These are phyloP conservation scores for Lathyrus oleraceus DNA, from an alignment of 306 rosid genomes.

Conservation along the genomic window DNA sequence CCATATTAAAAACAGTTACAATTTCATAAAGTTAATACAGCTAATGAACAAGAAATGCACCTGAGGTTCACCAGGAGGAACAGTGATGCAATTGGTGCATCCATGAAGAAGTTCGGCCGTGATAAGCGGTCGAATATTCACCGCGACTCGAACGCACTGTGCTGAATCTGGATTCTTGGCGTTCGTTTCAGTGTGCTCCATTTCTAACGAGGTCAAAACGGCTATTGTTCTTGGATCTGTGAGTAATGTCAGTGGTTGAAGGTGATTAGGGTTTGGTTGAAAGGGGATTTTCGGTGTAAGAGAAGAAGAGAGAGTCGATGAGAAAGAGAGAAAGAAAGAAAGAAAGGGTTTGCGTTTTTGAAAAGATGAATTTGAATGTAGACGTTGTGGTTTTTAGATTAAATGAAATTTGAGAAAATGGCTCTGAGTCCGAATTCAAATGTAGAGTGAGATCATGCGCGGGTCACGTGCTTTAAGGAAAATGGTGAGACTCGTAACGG, in stretches of 20 bases:
- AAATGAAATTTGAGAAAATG: conserved; percentile 47
- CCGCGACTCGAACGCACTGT: conserved; percentile 84
- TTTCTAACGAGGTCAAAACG: conserved; percentile 31
- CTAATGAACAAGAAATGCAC: conserved; percentile 15
- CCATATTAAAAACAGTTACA: not conserved
- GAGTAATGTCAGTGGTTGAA: not conserved
- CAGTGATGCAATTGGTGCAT: conserved; percentile 86
- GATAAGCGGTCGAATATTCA: conserved; percentile 80
- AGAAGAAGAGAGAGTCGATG: not conserved
- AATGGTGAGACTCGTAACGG: conserved; percentile 43
- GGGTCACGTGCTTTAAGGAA: conserved; percentile 41
- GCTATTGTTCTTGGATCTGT: not conserved
- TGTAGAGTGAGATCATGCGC: conserved; percentile 42
- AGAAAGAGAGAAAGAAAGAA: not conserved
- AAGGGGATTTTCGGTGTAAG: not conserved
- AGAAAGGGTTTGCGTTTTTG: conserved; percentile 34
- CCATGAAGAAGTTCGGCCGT: conserved; percentile 83
- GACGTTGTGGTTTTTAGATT: conserved; percentile 40
- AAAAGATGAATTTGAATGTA: conserved; percentile 52
- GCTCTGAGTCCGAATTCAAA: conserved; percentile 81
- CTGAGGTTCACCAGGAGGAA: conserved; percentile 89
- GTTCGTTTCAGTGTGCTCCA: conserved; percentile 62
- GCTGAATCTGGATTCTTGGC: conserved; percentile 48
- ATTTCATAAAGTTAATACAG: not conserved
- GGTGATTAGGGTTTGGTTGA: conserved; percentile 15